Conservation (phyloP, 176 grass and related monocot genomes). For the Lolium multiflorum region DNA sequence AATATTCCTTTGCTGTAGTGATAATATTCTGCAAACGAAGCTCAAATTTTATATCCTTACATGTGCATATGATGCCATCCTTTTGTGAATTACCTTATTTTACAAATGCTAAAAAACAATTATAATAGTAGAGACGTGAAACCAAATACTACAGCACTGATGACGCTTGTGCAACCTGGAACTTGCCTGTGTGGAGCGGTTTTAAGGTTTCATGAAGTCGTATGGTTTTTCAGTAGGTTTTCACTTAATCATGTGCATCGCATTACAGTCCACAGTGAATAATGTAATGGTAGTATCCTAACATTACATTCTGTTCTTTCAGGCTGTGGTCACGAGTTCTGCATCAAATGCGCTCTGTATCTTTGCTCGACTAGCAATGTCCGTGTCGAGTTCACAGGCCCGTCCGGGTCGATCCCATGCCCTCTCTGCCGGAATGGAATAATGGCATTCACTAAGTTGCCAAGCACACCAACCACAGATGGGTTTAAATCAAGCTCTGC, state of each 20-base stretch:
- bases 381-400: conserved; percentile 59
- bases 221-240: conserved; percentile 23
- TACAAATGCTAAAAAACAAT: background rate
- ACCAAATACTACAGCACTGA: background rate
- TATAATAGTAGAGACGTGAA: background rate
- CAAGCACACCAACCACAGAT: conserved; percentile 47
- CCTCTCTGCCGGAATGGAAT: conserved; percentile 92
- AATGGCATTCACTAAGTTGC: conserved; percentile 72
- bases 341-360: conserved; percentile 90
- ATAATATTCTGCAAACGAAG: conserved; percentile 21
- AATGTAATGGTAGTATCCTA: conserved; percentile 8
- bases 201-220: conserved; percentile 6
- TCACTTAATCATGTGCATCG: conserved; percentile 5
- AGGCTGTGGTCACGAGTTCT: conserved; percentile 94
- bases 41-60: background rate
- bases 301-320: conserved; percentile 49
- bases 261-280: background rate
- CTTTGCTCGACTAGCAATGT: conserved; percentile 90
- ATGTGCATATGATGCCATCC: conserved; percentile 11
- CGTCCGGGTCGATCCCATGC: conserved; percentile 89
- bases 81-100: conserved; percentile 24
- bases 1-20: conserved; percentile 1
- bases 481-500: conserved; percentile 76
- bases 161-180: conserved; percentile 22
- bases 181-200: background rate